Conservation (phyloP, 208 protist species). For the Herpetomonas samuelpessoai region DNA sequence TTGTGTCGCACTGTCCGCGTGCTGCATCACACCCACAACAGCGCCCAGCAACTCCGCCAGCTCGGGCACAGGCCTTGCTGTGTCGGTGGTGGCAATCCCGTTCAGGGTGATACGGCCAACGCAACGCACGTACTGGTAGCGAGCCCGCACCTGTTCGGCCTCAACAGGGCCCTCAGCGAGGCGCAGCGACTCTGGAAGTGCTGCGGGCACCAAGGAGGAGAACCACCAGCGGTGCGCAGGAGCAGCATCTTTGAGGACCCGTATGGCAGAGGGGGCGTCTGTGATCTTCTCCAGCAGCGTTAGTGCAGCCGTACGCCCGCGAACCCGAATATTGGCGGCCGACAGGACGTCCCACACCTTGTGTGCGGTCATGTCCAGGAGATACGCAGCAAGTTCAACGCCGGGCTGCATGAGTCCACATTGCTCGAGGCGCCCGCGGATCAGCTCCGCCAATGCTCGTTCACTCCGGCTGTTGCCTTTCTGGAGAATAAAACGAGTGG, state of each 20-base stretch:
- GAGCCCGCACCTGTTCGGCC: slow-evolving; percentile 3
- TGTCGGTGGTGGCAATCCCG: slow-evolving; percentile 14
- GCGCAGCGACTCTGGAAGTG: not conserved
- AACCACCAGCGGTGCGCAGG: not conserved
- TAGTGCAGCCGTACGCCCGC: slow-evolving; percentile 20
- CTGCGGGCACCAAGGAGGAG: not conserved
- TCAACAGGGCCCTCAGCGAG: slow-evolving; percentile 16
- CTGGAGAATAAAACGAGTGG: slow-evolving; percentile 26
- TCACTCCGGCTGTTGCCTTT: slow-evolving; percentile 21
- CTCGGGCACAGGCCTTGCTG: slow-evolving; percentile 7
- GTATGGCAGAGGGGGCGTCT: slow-evolving; percentile 23
- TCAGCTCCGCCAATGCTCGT: slow-evolving; percentile 27
- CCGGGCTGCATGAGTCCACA: slow-evolving; percentile 21
- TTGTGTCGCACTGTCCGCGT: not conserved
- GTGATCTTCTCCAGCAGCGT: slow-evolving; percentile 29
- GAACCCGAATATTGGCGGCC: slow-evolving; percentile 9
- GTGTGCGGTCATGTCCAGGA: slow-evolving; percentile 26
- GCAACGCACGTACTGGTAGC: slow-evolving; percentile 36
- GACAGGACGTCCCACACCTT: slow-evolving; percentile 21
- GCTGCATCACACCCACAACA: not conserved
- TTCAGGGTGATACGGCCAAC: slow-evolving; percentile 30
- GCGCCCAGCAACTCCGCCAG: slow-evolving; percentile 22
- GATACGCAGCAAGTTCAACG: slow-evolving; percentile 20
- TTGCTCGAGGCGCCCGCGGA: slow-evolving; percentile 20
- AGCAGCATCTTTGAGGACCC: slow-evolving; percentile 20